Evolutionary conservation across 2,329 filamentous ascomycete species (phyloP).

Genomic region (Mycogone perniciosa): DNA sequence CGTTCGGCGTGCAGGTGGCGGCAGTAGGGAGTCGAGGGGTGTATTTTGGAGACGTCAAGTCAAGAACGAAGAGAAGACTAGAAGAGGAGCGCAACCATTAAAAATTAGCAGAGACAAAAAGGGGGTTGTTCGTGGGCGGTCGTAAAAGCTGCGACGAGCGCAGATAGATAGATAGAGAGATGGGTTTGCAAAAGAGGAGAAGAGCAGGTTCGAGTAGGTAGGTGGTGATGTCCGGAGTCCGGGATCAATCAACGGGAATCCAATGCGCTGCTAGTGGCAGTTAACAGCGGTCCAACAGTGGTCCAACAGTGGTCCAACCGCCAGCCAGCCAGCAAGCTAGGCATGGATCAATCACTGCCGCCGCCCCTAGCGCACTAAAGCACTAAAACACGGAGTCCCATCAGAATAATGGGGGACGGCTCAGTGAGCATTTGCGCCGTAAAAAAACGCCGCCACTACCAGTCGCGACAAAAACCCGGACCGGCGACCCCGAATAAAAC

Average conservation of each 20-base stretch:
- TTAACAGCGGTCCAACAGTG: too few species aligned
- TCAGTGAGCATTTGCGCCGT: not conserved
- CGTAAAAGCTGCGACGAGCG: constrained; percentile 7
- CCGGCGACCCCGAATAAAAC: not conserved
- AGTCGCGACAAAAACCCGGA: constrained; percentile 4
- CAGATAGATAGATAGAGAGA: not conserved
- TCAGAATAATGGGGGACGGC: not conserved
- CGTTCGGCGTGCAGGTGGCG: constrained; percentile 2
- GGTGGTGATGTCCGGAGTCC: not conserved
- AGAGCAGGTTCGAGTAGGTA: not conserved
- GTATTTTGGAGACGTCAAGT: not conserved
- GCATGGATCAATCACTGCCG: too few species aligned
- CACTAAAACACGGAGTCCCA: not conserved
- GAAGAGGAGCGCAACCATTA: constrained; percentile 12
- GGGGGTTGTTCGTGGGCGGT: constrained; percentile 1
- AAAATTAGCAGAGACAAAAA: constrained; percentile 8
- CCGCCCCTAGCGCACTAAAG: too few species aligned
- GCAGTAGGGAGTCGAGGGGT: not conserved
- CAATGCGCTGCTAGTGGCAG: not conserved
- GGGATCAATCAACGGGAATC: too few species aligned
- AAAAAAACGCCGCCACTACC: not conserved
- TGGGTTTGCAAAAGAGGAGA: not conserved
- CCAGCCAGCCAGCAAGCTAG: too few species aligned
- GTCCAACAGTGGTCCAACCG: too few species aligned
- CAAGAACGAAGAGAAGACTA: constrained; percentile 2